phyloP scores from a whole-genome alignment of 2,329 filamentous ascomycete genomes.

The Onygenales sp. region DNA sequence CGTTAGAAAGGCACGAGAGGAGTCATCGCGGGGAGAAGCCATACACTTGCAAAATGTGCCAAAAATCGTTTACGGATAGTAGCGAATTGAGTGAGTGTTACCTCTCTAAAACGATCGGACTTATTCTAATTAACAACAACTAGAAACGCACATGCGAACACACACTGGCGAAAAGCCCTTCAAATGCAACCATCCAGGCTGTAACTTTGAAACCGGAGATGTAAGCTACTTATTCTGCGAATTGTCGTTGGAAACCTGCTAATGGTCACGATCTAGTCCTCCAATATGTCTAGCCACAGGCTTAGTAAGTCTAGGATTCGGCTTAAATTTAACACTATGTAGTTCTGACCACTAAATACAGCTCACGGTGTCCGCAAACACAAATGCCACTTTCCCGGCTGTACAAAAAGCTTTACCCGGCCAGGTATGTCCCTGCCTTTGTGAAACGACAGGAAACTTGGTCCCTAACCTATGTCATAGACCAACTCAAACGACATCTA shows the following conservation, averaged over 20 bases:
- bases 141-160: constrained; percentile 35
- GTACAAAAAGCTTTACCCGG: constrained; percentile 35
- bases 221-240: constrained; percentile 18
- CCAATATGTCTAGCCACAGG: constrained; percentile 37
- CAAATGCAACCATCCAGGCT: constrained; percentile 33
- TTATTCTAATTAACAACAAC: constrained; percentile 11
- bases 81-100: constrained; percentile 32
- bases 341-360: constrained; percentile 5
- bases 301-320: constrained; percentile 23
- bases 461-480: constrained; percentile 14
- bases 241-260: neutral
- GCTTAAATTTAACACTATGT: neutral
- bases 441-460: neutral
- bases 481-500: constrained; percentile 33
- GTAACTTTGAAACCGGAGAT: constrained; percentile 34
- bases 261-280: constrained; percentile 21
- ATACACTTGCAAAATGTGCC: constrained; percentile 31
- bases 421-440: constrained; percentile 23
- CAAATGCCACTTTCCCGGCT: constrained; percentile 30
- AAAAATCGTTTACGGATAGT: constrained; percentile 35
- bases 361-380: constrained; percentile 34
- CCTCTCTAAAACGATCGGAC: neutral
- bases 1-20: constrained; percentile 34
- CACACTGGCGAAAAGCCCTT: constrained; percentile 36
- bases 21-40: constrained; percentile 36